Conservation (phyloP, 495 filamentous ascomycete species). For the Penicillium psychrofluorescens region DNA sequence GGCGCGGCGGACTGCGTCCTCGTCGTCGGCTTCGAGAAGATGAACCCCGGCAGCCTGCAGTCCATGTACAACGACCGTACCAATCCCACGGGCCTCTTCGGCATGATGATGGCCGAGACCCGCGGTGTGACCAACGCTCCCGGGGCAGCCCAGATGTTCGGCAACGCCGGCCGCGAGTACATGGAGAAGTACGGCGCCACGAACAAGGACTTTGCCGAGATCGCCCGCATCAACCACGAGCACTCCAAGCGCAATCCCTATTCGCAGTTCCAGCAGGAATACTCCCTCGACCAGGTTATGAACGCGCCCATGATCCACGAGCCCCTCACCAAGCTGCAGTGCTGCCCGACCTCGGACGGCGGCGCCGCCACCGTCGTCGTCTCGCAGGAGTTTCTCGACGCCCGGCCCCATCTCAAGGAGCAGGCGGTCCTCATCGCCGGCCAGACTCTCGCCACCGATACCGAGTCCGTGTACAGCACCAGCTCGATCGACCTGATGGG, state of each 20-base stretch:
- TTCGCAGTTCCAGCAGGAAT: constrained; percentile 90
- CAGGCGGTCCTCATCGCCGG: constrained; percentile 85
- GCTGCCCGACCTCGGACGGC: constrained; percentile 91
- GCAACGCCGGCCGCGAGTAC: constrained; percentile 90
- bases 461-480: constrained; percentile 60
- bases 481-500: constrained; percentile 85
- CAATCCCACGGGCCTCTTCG: constrained; percentile 65
- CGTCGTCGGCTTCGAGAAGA: constrained; percentile 96
- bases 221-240: constrained; percentile 87
- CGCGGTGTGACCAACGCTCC: constrained; percentile 74
- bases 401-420: constrained; percentile 70
- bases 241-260: constrained; percentile 92
- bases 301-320: constrained; percentile 71
- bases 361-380: constrained; percentile 86
- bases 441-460: constrained; percentile 79
- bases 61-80: constrained; percentile 72
- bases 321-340: constrained; percentile 69
- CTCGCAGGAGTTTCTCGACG: constrained; percentile 79
- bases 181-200: constrained; percentile 92
- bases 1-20: constrained; percentile 80
- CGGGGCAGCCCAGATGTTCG: constrained; percentile 87
- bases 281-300: constrained; percentile 79
- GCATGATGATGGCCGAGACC: constrained; percentile 74
- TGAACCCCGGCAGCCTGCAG: constrained; percentile 83
- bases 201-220: constrained; percentile 87